A percentile compares a stretch with the other conserved stretches of the same genome.
Evolutionary conservation across 495 filamentous ascomycete species (phyloP).

Genomic region (Haplographium delicatum): DNA sequence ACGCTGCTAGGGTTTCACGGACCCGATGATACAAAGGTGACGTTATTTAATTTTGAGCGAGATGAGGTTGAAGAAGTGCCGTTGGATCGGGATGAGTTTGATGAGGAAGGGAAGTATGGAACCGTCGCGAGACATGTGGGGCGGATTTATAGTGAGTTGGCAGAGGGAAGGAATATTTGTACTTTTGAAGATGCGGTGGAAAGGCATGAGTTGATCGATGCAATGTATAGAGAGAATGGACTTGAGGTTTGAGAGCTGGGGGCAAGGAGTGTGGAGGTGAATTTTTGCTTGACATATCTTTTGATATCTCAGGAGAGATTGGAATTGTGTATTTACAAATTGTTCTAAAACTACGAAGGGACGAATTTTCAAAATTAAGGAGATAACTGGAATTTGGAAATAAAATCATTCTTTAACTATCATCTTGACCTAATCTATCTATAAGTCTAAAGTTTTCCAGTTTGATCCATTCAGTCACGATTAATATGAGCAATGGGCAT

Average conservation of each 20-base stretch:
- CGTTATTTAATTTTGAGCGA: slow-evolving; percentile 37
- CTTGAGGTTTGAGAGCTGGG: neutral
- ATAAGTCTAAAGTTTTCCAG: no score
- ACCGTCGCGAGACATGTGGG: slow-evolving; percentile 37
- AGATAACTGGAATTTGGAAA: no score
- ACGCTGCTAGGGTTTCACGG: slow-evolving; percentile 34
- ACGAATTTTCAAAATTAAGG: no score
- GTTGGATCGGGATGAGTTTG: slow-evolving; percentile 39
- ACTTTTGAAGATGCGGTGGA: slow-evolving; percentile 39
- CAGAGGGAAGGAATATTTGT: slow-evolving; percentile 30
- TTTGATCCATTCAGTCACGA: no score
- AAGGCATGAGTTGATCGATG: slow-evolving; percentile 33
- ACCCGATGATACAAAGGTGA: slow-evolving; percentile 35
- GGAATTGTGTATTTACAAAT: no score
- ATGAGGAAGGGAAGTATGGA: slow-evolving; percentile 9
- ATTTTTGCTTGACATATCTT: no score
- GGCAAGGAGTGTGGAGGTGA: no score
- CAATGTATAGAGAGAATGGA: slow-evolving; percentile 19
- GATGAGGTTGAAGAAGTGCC: slow-evolving; percentile 37
- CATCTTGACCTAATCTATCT: no score
- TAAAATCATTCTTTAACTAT: no score
- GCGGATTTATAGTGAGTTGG: slow-evolving; percentile 45
- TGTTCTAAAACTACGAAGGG: no score
- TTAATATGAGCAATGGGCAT: no score
- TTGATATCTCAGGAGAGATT: no score